These are phyloP conservation scores for Cystobasidium slooffiae DNA, from an alignment of 1,284 basidiomycete genomes.

Conservation along the genomic window DNA sequence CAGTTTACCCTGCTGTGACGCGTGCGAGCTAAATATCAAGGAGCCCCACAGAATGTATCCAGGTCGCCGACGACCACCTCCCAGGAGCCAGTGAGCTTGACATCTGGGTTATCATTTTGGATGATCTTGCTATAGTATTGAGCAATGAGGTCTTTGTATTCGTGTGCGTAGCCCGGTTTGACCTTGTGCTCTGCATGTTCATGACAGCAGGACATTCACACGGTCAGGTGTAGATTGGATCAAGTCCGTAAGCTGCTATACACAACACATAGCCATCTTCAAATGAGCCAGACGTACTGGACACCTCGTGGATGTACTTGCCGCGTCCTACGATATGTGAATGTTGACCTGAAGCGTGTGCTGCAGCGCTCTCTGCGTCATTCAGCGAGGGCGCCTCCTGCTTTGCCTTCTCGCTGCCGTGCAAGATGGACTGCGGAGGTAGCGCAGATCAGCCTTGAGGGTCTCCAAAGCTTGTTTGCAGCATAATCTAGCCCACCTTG, in stretches of 20 bases:
- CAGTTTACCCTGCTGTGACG: neutral
- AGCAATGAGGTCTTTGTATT: slow-evolving; percentile 73
- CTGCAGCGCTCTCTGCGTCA: slow-evolving; percentile 73
- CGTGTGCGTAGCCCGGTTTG: slow-evolving; percentile 73
- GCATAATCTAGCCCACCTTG: slow-evolving; percentile 2
- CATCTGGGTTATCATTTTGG: slow-evolving; percentile 70
- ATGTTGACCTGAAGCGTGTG: neutral
- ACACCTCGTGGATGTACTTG: slow-evolving; percentile 72
- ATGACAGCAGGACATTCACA: neutral
- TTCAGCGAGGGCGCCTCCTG: slow-evolving; percentile 76
- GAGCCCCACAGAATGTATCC: slow-evolving; percentile 71
- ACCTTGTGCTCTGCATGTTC: slow-evolving; percentile 71
- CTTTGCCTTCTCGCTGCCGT: slow-evolving; percentile 83
- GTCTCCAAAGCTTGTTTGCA: neutral
- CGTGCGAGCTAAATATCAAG: neutral
- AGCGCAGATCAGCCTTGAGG: neutral
- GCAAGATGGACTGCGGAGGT: slow-evolving; percentile 62
- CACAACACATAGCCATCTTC: too few relatives aligned
- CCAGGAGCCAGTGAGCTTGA: slow-evolving; percentile 90
- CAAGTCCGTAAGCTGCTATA: neutral
- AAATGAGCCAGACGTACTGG: slow-evolving; percentile 65
- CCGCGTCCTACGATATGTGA: slow-evolving; percentile 22
- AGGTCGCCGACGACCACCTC: slow-evolving; percentile 83
- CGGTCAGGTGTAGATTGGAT: neutral
- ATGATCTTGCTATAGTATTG: slow-evolving; percentile 78